Conservation (phyloP, 2,329 filamentous ascomycete species). For the Mycogone perniciosa region DNA sequence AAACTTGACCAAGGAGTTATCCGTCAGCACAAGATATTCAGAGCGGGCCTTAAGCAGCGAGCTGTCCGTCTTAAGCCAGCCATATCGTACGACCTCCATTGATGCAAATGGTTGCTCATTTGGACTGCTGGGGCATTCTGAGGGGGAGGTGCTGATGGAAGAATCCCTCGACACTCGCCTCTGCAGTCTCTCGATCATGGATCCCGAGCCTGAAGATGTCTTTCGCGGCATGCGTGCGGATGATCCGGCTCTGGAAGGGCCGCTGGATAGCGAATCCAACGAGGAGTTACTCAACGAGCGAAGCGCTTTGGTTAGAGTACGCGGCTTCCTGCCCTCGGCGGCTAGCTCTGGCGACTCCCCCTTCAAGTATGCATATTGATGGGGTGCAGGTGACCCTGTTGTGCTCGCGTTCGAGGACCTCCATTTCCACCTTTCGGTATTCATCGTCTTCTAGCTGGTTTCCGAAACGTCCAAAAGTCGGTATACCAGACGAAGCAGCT, state of each 20-base stretch:
- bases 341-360: conserved; percentile 18
- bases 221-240: conserved; percentile 33
- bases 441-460: conserved; percentile 19
- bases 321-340: conserved; percentile 29
- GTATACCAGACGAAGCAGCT: not conserved
- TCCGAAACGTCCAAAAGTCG: not conserved
- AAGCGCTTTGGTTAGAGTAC: conserved; percentile 31
- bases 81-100: conserved; percentile 39
- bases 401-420: conserved; percentile 26
- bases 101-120: conserved; percentile 28
- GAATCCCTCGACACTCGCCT: conserved; percentile 35
- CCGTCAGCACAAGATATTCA: conserved; percentile 47
- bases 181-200: conserved; percentile 37
- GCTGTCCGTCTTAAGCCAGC: conserved; percentile 43
- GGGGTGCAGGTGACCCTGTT: conserved; percentile 17
- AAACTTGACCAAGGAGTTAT: conserved; percentile 45
- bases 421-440: conserved; percentile 30
- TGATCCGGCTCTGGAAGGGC: conserved; percentile 25
- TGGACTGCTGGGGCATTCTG: conserved; percentile 24
- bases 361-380: conserved; percentile 17
- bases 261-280: conserved; percentile 32
- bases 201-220: conserved; percentile 31
- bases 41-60: conserved; percentile 43
- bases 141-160: conserved; percentile 23
- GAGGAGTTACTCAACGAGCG: conserved; percentile 36